Conservation (phyloP, 1,139 yeast genomes). For the Taphrina flavorubra region DNA sequence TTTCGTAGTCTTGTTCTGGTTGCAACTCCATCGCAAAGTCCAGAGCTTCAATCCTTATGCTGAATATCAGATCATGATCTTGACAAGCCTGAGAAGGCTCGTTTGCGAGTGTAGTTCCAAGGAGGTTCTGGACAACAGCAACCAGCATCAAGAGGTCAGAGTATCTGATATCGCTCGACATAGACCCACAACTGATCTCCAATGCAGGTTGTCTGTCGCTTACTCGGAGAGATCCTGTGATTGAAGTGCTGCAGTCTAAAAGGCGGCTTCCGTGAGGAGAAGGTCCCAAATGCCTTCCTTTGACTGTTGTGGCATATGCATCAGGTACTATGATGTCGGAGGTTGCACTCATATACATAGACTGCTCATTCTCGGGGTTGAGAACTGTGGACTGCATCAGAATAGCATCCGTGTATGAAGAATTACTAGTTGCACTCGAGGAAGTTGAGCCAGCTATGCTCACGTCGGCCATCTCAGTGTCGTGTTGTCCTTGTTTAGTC, state of each 20-base stretch:
- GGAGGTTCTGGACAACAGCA: not conserved
- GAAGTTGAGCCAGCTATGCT: not conserved
- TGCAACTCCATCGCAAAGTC: not conserved
- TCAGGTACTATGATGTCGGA: constrained; percentile 1
- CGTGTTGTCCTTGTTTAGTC: not conserved
- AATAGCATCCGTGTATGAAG: constrained; percentile 18
- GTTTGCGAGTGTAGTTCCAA: no score
- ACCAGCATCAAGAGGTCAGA: not conserved
- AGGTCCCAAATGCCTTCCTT: not conserved
- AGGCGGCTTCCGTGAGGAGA: not conserved
- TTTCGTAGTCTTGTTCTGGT: not conserved
- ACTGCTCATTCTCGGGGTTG: constrained; percentile 11
- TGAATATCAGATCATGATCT: not conserved
- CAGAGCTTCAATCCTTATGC: not conserved
- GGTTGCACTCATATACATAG: constrained; percentile 36
- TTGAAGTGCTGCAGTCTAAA: not conserved
- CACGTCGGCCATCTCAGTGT: not conserved
- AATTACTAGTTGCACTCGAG: constrained; percentile 12
- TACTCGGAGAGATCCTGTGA: not conserved
- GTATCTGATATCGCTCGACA: not conserved
- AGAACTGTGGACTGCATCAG: constrained; percentile 35
- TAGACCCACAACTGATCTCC: constrained; percentile 9
- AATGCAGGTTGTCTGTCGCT: not conserved
- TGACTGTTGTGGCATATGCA: not conserved
- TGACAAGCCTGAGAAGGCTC: no score